A percentile compares a stretch with the other conserved stretches of the same genome.
phyloP scores from a whole-genome alignment of 1,284 basidiomycete species.

The Dichomitus squalens region DNA sequence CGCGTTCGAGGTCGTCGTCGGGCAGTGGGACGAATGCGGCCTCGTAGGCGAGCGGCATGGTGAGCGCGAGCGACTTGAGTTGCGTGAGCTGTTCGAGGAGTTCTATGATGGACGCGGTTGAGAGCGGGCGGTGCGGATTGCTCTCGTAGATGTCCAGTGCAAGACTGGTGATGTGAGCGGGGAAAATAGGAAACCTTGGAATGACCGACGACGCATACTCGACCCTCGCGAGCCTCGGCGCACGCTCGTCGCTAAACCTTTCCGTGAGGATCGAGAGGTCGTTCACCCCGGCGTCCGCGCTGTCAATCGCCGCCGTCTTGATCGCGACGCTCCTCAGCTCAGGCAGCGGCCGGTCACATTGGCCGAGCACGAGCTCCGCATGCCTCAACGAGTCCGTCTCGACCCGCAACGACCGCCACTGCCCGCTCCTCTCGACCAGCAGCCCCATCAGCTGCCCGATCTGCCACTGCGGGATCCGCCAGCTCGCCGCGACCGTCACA shows the following conservation, averaged over 20 bases:
- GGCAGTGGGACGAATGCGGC: slow-evolving; percentile 34
- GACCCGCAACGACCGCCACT: slow-evolving; percentile 50
- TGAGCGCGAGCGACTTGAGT: slow-evolving; percentile 45
- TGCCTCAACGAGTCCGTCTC: slow-evolving; percentile 40
- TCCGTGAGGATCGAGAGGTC: slow-evolving; percentile 28
- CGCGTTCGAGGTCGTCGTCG: slow-evolving; percentile 35
- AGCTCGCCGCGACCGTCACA: slow-evolving; percentile 46
- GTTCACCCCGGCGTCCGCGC: slow-evolving; percentile 7
- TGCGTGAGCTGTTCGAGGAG: slow-evolving; percentile 28
- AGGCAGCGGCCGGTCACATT: slow-evolving; percentile 15
- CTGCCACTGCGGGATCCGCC: slow-evolving; percentile 17
- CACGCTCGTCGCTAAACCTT: slow-evolving; percentile 32
- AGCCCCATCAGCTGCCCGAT: slow-evolving; percentile 41
- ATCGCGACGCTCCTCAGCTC: slow-evolving; percentile 28
- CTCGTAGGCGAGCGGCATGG: slow-evolving; percentile 39
- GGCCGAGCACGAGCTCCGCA: slow-evolving; percentile 42
- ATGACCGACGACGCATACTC: slow-evolving; percentile 39
- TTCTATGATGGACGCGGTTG: slow-evolving; percentile 32
- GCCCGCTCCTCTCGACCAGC: slow-evolving; percentile 40
- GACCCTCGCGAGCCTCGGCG: slow-evolving; percentile 39
- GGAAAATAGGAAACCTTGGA: slow-evolving; percentile 35
- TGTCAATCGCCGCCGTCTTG: slow-evolving; percentile 24
- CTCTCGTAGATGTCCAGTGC: slow-evolving; percentile 33
- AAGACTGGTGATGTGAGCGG: slow-evolving; percentile 42
- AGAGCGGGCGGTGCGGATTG: slow-evolving; percentile 28